A percentile compares a stretch with the other conserved stretches of the same genome.
Conservation (phyloP, 169 alveolate species). For the Prorocentrum cordatum region DNA sequence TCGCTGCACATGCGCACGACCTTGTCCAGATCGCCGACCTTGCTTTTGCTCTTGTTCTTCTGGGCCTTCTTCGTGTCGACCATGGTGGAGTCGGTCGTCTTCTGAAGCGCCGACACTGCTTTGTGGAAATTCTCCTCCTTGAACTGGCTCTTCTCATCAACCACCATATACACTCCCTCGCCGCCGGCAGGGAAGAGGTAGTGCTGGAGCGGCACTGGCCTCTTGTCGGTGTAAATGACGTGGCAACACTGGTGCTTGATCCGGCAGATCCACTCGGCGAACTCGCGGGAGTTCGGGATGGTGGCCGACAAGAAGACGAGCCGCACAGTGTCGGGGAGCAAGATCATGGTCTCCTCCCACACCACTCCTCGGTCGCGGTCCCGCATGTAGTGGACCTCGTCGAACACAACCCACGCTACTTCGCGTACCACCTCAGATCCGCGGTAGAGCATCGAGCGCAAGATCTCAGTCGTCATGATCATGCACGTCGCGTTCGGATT, state of each 20-base stretch:
- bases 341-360: slow-evolving; percentile 99
- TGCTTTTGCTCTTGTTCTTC: slow-evolving; percentile 16
- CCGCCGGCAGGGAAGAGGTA: slow-evolving; percentile 92
- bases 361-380: slow-evolving; percentile 99
- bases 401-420: slow-evolving; percentile 82
- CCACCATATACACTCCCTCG: slow-evolving; percentile 89
- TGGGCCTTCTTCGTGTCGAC: slow-evolving; percentile 34
- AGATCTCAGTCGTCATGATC: slow-evolving; percentile 99
- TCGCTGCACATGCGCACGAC: slow-evolving; percentile 46
- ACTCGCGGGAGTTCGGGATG: slow-evolving; percentile 96
- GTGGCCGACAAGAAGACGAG: slow-evolving; percentile 98
- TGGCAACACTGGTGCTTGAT: slow-evolving; percentile 96
- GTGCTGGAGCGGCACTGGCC: slow-evolving; percentile 98
- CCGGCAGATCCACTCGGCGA: slow-evolving; percentile 98
- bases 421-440: slow-evolving; percentile 93
- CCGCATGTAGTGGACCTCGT: slow-evolving; percentile 99
- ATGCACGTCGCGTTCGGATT: slow-evolving; percentile 95
- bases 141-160: slow-evolving; percentile 83
- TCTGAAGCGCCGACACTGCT: slow-evolving; percentile 48
- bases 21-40: slow-evolving; percentile 37
- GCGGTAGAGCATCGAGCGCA: slow-evolving; percentile 94
- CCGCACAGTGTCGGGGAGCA: slow-evolving; percentile 82
- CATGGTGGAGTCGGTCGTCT: slow-evolving; percentile 8
- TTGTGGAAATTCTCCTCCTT: slow-evolving; percentile 79
- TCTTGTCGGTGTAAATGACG: slow-evolving; percentile 93